Evolutionary conservation across 352 stramenopile genomes (phyloP).

Genomic region (Bremia lactucae): DNA sequence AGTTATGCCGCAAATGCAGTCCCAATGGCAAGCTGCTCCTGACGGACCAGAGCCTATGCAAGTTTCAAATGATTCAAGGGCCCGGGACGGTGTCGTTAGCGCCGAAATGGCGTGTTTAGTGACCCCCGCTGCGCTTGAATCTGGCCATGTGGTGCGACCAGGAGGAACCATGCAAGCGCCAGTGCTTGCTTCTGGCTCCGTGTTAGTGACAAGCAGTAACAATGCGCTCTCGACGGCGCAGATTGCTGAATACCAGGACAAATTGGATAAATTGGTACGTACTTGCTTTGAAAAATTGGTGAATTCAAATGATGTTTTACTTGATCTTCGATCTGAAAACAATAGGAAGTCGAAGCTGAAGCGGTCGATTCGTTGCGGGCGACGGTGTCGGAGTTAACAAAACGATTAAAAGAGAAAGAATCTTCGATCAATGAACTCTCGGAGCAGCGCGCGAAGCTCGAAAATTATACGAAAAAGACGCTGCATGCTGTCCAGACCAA

Average conservation of each 20-base stretch:
- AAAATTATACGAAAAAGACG: slow-evolving; percentile 88
- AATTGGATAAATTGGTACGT: slow-evolving; percentile 57
- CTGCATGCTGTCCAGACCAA: slow-evolving; percentile 86
- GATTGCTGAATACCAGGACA: slow-evolving; percentile 63
- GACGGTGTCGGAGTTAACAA: slow-evolving; percentile 69
- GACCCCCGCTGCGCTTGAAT: slow-evolving; percentile 15
- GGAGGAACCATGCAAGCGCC: slow-evolving; percentile 19
- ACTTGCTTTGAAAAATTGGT: slow-evolving; percentile 1
- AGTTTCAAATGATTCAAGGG: slow-evolving; percentile 22
- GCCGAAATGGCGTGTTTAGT: slow-evolving; percentile 15
- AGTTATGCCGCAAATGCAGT: slow-evolving; percentile 10
- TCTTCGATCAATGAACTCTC: slow-evolving; percentile 82
- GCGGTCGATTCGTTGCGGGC: slow-evolving; percentile 64
- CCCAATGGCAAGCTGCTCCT: slow-evolving; percentile 17
- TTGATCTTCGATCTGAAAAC: slow-evolving; percentile 4
- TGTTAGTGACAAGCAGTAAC: slow-evolving; percentile 30
- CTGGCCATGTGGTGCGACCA: slow-evolving; percentile 15
- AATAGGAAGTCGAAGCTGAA: slow-evolving; percentile 46
- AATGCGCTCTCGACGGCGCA: slow-evolving; percentile 36
- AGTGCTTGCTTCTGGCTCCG: slow-evolving; percentile 10
- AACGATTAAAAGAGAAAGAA: slow-evolving; percentile 83
- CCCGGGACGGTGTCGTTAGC: slow-evolving; percentile 5
- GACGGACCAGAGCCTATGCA: slow-evolving; percentile 33
- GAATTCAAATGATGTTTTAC: background rate
- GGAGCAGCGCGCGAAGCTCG: slow-evolving; percentile 77